phyloP scores from a whole-genome alignment of 805 yeast genomes.

The Candida peoriensis region DNA sequence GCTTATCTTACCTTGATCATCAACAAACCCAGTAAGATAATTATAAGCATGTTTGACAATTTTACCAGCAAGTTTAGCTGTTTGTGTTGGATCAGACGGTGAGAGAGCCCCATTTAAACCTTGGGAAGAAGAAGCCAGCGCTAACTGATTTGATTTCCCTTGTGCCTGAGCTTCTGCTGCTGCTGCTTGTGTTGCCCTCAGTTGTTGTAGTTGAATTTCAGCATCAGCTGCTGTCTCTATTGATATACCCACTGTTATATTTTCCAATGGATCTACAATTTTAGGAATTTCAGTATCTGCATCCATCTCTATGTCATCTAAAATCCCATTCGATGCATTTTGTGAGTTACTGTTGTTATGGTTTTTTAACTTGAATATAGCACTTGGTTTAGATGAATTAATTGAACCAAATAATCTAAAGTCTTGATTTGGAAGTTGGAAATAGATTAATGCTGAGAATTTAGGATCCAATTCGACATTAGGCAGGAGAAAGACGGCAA shows the following conservation, averaged over 20 bases:
- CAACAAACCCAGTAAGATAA: slow-evolving; percentile 83
- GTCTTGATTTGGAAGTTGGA: slow-evolving; percentile 57
- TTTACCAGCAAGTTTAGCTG: slow-evolving; percentile 72
- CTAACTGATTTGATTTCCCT: slow-evolving; percentile 15
- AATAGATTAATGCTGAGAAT: slow-evolving; percentile 81
- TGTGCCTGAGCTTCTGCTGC: background rate
- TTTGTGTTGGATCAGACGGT: slow-evolving; percentile 31
- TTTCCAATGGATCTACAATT: slow-evolving; percentile 20
- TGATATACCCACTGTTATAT: slow-evolving; percentile 73
- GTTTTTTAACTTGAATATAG: slow-evolving; percentile 81
- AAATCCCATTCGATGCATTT: slow-evolving; percentile 26
- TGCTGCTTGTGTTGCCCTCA: slow-evolving; percentile 16
- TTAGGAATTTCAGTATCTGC: slow-evolving; percentile 27
- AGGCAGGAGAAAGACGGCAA: slow-evolving; percentile 83
- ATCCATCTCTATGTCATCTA: slow-evolving; percentile 56
- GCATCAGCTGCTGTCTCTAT: slow-evolving; percentile 77
- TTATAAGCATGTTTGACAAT: slow-evolving; percentile 92
- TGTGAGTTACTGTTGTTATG: slow-evolving; percentile 23
- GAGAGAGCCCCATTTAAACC: slow-evolving; percentile 27
- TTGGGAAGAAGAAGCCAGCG: slow-evolving; percentile 21
- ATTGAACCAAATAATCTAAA: slow-evolving; percentile 66
- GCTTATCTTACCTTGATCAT: slow-evolving; percentile 72
- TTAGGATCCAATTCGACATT: slow-evolving; percentile 66
- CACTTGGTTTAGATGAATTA: slow-evolving; percentile 71
- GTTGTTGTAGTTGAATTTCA: slow-evolving; percentile 44